These are phyloP conservation scores for Staphylotrichum tortipilum DNA, from an alignment of 495 filamentous ascomycete species.

Conservation along the genomic window DNA sequence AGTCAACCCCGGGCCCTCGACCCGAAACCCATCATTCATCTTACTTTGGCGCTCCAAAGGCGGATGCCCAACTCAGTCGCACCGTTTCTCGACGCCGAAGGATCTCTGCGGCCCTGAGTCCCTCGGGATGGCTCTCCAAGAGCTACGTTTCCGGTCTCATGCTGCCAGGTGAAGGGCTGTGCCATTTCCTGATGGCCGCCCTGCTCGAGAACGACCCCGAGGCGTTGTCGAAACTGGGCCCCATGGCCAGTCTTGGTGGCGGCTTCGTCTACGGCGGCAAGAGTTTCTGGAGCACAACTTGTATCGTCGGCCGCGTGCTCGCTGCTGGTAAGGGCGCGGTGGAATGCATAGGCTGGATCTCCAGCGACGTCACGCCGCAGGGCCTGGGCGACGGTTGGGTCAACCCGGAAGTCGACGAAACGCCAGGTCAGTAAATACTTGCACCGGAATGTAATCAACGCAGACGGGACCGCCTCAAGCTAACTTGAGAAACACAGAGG, in stretches of 20 bases:
- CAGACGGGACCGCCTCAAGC: not conserved
- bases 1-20: conserved; percentile 25
- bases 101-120: conserved; percentile 39
- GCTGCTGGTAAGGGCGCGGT: conserved; percentile 53
- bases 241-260: conserved; percentile 64
- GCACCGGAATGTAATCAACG: too few relatives aligned
- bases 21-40: conserved; percentile 34
- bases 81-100: conserved; percentile 26
- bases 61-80: conserved; percentile 18
- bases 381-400: conserved; percentile 56
- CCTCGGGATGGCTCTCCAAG: conserved; percentile 70
- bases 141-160: conserved; percentile 73
- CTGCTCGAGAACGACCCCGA: conserved; percentile 65
- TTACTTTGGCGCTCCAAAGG: conserved; percentile 28
- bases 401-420: conserved; percentile 44
- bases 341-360: conserved; percentile 77
- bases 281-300: conserved; percentile 78
- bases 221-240: conserved; percentile 56
- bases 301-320: conserved; percentile 67
- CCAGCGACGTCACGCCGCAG: conserved; percentile 47
- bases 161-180: conserved; percentile 63
- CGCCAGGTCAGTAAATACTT: conserved; percentile 33
- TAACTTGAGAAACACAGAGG: conserved; percentile 23
- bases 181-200: conserved; percentile 70
- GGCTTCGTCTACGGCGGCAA: conserved; percentile 62